phyloP scores from a whole-genome alignment of 805 yeast species.

The Kodamaea lidongshanica region DNA sequence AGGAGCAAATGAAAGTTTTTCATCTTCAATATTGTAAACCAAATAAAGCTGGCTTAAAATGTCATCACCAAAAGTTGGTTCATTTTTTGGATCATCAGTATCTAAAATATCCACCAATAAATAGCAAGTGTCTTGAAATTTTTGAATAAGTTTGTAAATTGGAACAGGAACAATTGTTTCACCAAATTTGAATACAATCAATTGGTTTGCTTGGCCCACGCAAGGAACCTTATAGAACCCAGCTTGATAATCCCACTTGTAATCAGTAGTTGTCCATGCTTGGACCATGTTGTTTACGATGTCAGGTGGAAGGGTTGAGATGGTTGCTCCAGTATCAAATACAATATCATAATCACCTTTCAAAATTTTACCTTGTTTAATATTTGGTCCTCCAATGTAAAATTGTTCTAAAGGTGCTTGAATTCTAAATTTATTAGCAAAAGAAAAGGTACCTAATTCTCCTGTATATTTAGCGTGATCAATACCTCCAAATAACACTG shows the following conservation, averaged over 20 bases:
- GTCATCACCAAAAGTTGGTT: constrained; percentile 48
- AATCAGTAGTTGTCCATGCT: constrained; percentile 4
- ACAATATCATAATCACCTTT: constrained; percentile 6
- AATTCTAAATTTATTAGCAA: constrained; percentile 4
- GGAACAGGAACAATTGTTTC: constrained; percentile 6
- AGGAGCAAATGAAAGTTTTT: constrained; percentile 43
- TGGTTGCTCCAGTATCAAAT: constrained; percentile 7
- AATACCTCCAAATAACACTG: constrained; percentile 67
- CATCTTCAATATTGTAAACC: constrained; percentile 55
- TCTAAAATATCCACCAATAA: constrained; percentile 5
- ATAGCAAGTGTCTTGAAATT: constrained; percentile 7
- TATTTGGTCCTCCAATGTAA: constrained; percentile 3
- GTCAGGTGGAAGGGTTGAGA: constrained; percentile 6
- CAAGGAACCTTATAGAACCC: constrained; percentile 8
- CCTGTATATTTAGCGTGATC: constrained; percentile 61
- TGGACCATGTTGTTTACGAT: constrained; percentile 6
- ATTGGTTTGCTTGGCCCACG: constrained; percentile 1
- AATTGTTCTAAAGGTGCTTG: constrained; percentile 3
- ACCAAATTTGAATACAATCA: constrained; percentile 6
- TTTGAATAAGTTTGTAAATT: constrained; percentile 4
- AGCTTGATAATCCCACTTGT: constrained; percentile 5
- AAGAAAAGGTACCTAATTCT: constrained; percentile 16
- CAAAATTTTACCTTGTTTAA: constrained; percentile 2
- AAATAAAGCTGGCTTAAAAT: constrained; percentile 57
- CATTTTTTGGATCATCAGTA: not conserved